Evolutionary conservation across 768 basidiomycete species (phyloP).

Genomic region (Mycena floridula): DNA sequence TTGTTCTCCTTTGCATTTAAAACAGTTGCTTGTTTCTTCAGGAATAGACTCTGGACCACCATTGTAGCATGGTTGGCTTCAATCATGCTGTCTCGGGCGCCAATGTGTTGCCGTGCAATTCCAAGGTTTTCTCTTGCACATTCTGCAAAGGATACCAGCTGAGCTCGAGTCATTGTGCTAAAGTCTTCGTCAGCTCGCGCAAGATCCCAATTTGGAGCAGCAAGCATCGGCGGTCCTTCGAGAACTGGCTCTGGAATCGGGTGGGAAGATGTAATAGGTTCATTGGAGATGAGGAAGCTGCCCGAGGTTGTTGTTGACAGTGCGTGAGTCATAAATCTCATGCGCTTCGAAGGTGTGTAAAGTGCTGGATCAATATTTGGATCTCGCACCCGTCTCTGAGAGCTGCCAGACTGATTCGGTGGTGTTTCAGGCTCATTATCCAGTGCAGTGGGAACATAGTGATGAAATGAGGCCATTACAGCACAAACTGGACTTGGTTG

Average conservation of each 20-base stretch:
- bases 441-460: slow-evolving; percentile 2
- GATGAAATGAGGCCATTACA: slow-evolving; percentile 3
- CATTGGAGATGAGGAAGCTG: slow-evolving; percentile 12
- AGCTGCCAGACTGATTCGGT: neutral
- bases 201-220: slow-evolving; percentile 3
- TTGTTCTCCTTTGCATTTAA: slow-evolving; percentile 12
- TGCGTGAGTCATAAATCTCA: slow-evolving; percentile 9
- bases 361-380: slow-evolving; percentile 7
- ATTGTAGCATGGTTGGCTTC: slow-evolving; percentile 13
- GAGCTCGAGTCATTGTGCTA: neutral
- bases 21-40: slow-evolving; percentile 11
- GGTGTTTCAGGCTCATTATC: neutral
- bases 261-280: neutral
- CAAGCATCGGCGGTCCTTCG: slow-evolving; percentile 7
- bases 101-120: slow-evolving; percentile 6
- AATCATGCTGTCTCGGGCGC: slow-evolving; percentile 8
- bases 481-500: slow-evolving; percentile 17
- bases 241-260: neutral
- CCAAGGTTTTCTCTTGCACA: slow-evolving; percentile 6
- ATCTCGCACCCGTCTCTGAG: neutral
- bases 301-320: slow-evolving; percentile 13
- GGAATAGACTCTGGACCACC: slow-evolving; percentile 12
- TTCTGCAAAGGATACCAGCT: neutral
- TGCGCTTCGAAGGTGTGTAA: slow-evolving; percentile 18
- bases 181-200: slow-evolving; percentile 7